Conservation (phyloP, 225 moss, liverwort and hornwort species). For the Anthoceros angustus region DNA sequence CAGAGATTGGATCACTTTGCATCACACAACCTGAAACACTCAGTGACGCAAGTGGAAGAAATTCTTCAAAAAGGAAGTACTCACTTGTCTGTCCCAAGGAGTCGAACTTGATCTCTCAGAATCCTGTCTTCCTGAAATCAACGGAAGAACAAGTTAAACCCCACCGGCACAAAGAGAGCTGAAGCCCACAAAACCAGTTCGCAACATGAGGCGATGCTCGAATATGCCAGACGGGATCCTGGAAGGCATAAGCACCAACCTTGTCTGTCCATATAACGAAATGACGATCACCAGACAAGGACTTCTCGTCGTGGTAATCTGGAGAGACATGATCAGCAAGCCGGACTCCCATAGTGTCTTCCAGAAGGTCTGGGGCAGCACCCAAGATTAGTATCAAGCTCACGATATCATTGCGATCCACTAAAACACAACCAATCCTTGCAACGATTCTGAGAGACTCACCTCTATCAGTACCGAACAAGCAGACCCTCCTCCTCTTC, state of each 20-base stretch:
- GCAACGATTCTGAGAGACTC: too few relatives aligned
- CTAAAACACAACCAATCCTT: neutral
- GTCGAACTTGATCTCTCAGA: constrained; percentile 32
- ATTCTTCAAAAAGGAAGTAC: neutral
- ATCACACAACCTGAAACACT: neutral
- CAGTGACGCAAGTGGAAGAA: neutral
- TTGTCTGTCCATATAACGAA: neutral
- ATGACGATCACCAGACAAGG: neutral
- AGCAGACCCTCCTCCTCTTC: too few relatives aligned
- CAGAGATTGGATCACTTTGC: neutral
- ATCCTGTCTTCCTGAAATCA: constrained; percentile 25
- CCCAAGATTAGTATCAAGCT: neutral
- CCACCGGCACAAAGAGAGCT: neutral
- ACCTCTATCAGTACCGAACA: too few relatives aligned
- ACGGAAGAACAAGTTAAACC: neutral
- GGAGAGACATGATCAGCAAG: neutral
- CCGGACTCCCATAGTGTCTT: neutral
- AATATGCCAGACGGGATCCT: neutral
- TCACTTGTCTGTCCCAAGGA: constrained; percentile 33
- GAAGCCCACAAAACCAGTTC: neutral
- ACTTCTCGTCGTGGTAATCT: neutral
- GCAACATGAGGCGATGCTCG: neutral
- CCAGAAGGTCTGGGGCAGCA: neutral
- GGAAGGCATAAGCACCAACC: neutral
- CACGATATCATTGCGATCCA: neutral